phyloP scores from a whole-genome alignment of 2,329 filamentous ascomycete genomes.

The Colletotrichum liriopes region DNA sequence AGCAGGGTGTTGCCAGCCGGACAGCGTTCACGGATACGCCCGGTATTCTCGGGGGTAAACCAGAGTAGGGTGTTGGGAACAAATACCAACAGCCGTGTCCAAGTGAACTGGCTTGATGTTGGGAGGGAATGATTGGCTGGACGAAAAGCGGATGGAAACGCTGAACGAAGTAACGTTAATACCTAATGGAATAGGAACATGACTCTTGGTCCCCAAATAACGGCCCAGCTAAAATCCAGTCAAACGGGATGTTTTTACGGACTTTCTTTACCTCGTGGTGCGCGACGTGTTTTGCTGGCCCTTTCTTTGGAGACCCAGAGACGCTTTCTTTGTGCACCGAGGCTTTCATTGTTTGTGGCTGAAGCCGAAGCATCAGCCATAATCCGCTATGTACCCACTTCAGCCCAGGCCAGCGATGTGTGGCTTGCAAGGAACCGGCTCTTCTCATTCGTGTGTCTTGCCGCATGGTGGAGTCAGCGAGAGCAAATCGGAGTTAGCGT shows the following conservation, averaged over 20 bases:
- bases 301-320: background rate
- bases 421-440: background rate
- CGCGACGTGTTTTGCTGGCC: background rate
- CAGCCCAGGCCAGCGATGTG: background rate
- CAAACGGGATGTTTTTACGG: background rate
- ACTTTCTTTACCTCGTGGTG: background rate
- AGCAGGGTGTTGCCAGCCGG: conserved; percentile 54
- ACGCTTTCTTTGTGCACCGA: conserved; percentile 11
- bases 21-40: conserved; percentile 54
- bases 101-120: background rate
- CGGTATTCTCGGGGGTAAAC: conserved; percentile 30
- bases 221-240: too few species aligned
- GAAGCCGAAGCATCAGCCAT: background rate
- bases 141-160: background rate
- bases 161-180: background rate
- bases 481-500: background rate
- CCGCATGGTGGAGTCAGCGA: fast-evolving
- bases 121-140: background rate
- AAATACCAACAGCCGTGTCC: too few species aligned
- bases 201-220: background rate
- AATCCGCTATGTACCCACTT: fast-evolving
- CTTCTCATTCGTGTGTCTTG: background rate
- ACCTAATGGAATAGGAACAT: background rate
- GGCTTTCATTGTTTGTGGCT: conserved; percentile 37
- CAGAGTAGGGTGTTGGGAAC: background rate